Conservation (phyloP, 257 asterid genomes). For the Nicotiana tomentosiformis region DNA sequence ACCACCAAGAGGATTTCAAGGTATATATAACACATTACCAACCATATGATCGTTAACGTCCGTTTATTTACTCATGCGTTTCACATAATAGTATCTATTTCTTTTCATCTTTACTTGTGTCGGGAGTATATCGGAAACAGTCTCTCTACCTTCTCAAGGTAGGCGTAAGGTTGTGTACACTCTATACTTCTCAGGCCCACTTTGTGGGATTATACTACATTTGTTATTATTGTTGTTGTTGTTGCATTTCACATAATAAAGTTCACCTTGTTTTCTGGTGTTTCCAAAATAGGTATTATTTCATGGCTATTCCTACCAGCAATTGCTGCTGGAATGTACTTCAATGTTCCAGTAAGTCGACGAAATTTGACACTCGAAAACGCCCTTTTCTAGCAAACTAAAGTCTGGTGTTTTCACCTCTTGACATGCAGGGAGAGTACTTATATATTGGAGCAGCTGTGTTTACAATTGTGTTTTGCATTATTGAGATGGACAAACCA, state of each 20-base stretch:
- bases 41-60: too few relatives aligned
- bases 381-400: background rate
- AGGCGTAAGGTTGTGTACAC: too few relatives aligned
- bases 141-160: too few relatives aligned
- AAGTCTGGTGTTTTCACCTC: background rate
- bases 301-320: slow-evolving; percentile 88
- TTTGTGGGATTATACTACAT: too few relatives aligned
- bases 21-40: too few relatives aligned
- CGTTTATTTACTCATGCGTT: too few relatives aligned
- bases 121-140: too few relatives aligned
- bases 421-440: slow-evolving; percentile 65
- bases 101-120: too few relatives aligned
- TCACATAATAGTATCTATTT: too few relatives aligned
- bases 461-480: slow-evolving; percentile 52
- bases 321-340: slow-evolving; percentile 64
- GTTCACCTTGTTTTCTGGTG: background rate
- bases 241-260: background rate
- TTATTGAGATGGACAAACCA: slow-evolving; percentile 82
- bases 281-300: slow-evolving; percentile 44
- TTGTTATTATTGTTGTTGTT: too few relatives aligned
- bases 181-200: too few relatives aligned
- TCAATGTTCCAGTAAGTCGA: slow-evolving; percentile 53
- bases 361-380: background rate
- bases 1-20: too few relatives aligned
- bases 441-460: slow-evolving; percentile 77